These are phyloP conservation scores for Phlebopus sp. DNA, from an alignment of 1,284 basidiomycete genomes.

Conservation along the genomic window DNA sequence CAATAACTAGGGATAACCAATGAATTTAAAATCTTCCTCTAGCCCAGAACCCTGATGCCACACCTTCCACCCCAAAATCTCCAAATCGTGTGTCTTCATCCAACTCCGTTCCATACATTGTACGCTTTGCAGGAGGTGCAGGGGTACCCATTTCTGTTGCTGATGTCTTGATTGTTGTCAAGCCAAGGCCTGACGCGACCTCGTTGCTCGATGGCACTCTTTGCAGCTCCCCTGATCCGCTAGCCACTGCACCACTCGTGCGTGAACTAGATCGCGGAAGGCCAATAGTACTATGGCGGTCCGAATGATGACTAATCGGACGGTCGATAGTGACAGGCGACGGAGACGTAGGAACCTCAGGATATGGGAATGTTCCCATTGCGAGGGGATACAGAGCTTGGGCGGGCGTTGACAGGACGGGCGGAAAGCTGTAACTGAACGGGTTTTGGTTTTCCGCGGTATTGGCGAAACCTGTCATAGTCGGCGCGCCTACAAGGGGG, in stretches of 20 bases:
- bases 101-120: conserved; percentile 79
- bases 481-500: conserved; percentile 27
- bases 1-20: too few relatives aligned
- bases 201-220: conserved; percentile 37
- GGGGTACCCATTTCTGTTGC: conserved; percentile 30
- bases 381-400: conserved; percentile 35
- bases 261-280: conserved; percentile 32
- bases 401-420: conserved; percentile 52
- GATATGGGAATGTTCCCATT: conserved; percentile 56
- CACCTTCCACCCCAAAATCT: conserved; percentile 74
- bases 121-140: conserved; percentile 47
- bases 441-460: conserved; percentile 51
- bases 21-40: conserved; percentile 37
- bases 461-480: conserved; percentile 41
- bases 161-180: conserved; percentile 33
- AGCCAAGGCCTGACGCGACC: conserved; percentile 36
- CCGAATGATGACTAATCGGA: conserved; percentile 35
- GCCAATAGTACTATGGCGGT: conserved; percentile 30
- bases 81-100: conserved; percentile 74
- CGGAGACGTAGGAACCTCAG: conserved; percentile 69
- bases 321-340: conserved; percentile 47
- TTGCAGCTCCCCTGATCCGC: conserved; percentile 26
- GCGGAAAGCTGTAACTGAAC: conserved; percentile 53
- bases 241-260: conserved; percentile 29
- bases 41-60: conserved; percentile 67